Conservation (phyloP, 257 asterid species). For the Apocynum venetum region DNA sequence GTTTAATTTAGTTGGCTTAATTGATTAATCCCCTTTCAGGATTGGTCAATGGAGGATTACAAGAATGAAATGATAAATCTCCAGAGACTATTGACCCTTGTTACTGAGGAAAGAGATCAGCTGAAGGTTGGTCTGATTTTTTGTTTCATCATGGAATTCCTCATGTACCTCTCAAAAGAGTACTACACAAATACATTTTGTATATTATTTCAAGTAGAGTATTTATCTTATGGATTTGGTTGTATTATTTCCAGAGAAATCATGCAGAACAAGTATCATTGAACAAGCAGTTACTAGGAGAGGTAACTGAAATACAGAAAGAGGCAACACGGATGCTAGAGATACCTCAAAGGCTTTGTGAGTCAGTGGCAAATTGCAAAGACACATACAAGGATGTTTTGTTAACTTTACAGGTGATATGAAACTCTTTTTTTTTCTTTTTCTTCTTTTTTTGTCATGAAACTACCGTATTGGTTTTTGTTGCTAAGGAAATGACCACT, state of each 20-base stretch:
- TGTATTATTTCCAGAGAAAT: constrained; percentile 48
- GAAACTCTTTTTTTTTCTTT: constrained; percentile 7
- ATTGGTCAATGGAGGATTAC: constrained; percentile 42
- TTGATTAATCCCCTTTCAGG: constrained; percentile 37
- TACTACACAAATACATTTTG: not conserved
- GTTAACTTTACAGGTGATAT: constrained; percentile 57
- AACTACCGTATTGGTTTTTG: not conserved
- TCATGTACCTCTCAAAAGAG: not conserved
- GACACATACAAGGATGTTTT: constrained; percentile 51
- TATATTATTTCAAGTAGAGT: not conserved
- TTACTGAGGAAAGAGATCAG: constrained; percentile 71
- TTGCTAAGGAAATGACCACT: not conserved
- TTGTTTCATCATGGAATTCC: not conserved
- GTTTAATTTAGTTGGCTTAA: not conserved
- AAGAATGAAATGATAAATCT: constrained; percentile 62
- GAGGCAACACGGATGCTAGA: constrained; percentile 44
- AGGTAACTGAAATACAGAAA: constrained; percentile 55
- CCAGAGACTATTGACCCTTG: constrained; percentile 50
- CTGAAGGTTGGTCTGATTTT: constrained; percentile 53
- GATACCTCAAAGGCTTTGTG: constrained; percentile 54
- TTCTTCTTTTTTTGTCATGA: not conserved
- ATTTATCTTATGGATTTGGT: constrained; percentile 14
- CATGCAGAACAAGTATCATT: constrained; percentile 45
- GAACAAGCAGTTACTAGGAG: constrained; percentile 47
- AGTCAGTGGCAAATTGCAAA: constrained; percentile 56